Percentiles rank a stretch among this genome's conserved stretches.
Conservation (phyloP, 1,284 basidiomycete species). For the Apiotrichum gracile region DNA sequence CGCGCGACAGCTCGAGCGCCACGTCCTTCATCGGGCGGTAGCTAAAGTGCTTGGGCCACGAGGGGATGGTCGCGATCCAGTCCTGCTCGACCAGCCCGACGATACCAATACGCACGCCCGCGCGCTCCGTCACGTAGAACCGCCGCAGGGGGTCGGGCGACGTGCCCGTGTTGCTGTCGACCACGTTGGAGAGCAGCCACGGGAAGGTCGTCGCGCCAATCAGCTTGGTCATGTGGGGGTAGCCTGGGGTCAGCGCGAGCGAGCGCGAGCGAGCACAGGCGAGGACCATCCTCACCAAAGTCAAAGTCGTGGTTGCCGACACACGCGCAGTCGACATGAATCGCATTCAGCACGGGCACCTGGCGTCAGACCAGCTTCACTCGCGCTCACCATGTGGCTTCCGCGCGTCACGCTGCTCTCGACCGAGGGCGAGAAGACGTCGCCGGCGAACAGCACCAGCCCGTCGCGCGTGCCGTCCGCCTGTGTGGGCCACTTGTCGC, state of each 20-base stretch:
- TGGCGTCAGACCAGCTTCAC: constrained; percentile 8
- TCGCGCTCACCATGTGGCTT: constrained; percentile 70
- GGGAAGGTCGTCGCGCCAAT: constrained; percentile 64
- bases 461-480: constrained; percentile 55
- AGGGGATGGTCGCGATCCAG: constrained; percentile 79
- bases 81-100: constrained; percentile 82
- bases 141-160: constrained; percentile 58
- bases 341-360: constrained; percentile 72
- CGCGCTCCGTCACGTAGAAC: constrained; percentile 60
- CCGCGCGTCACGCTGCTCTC: constrained; percentile 84
- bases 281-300: constrained; percentile 54
- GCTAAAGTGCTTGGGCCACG: constrained; percentile 68
- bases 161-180: constrained; percentile 58
- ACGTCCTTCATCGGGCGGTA: constrained; percentile 65
- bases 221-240: constrained; percentile 70
- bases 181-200: constrained; percentile 68
- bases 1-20: constrained; percentile 60
- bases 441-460: constrained; percentile 79
- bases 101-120: constrained; percentile 65
- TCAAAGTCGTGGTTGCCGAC: constrained; percentile 76
- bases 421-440: constrained; percentile 76
- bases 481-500: constrained; percentile 35
- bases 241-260: constrained; percentile 52
- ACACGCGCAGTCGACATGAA: constrained; percentile 43
- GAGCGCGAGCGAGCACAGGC: constrained; percentile 41